Evolutionary conservation across 2,329 filamentous ascomycete species (phyloP).

Genomic region (Penicillium sp.): DNA sequence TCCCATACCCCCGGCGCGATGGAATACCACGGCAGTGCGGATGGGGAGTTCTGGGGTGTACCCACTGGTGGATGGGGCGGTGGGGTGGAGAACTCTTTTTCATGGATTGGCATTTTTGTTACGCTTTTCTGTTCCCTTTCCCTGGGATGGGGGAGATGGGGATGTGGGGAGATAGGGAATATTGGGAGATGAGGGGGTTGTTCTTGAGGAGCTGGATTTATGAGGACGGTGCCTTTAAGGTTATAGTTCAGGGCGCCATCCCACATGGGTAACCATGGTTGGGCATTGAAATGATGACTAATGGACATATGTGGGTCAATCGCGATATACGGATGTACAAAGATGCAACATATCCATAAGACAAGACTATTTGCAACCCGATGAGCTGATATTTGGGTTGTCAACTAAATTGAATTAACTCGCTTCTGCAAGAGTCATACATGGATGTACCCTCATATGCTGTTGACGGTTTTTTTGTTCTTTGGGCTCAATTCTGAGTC

Average conservation of each 20-base stretch:
- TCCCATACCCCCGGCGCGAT: slow-evolving; percentile 37
- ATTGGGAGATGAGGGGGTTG: background rate
- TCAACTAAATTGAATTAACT: fast-evolving
- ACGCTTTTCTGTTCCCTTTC: background rate
- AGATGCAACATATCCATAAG: background rate
- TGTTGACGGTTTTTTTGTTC: background rate
- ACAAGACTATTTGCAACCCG: background rate
- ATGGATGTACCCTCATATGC: no score
- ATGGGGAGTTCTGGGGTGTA: slow-evolving; percentile 11
- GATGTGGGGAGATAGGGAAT: background rate
- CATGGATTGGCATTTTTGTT: slow-evolving; percentile 13
- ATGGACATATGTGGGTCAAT: background rate
- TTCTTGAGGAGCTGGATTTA: background rate
- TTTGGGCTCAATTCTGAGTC: no score
- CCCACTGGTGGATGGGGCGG: slow-evolving; percentile 18
- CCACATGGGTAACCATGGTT: background rate
- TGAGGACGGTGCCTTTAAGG: background rate
- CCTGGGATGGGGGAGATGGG: background rate
- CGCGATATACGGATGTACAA: background rate
- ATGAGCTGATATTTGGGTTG: background rate
- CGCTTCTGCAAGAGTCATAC: fast-evolving
- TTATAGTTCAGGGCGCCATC: background rate
- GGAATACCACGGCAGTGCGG: slow-evolving; percentile 17
- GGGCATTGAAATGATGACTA: background rate
- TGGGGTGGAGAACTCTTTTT: slow-evolving; percentile 24